Base-by-base conservation (phyloP, 306 rosid species). In the Erythrophleum fordii region DNA sequence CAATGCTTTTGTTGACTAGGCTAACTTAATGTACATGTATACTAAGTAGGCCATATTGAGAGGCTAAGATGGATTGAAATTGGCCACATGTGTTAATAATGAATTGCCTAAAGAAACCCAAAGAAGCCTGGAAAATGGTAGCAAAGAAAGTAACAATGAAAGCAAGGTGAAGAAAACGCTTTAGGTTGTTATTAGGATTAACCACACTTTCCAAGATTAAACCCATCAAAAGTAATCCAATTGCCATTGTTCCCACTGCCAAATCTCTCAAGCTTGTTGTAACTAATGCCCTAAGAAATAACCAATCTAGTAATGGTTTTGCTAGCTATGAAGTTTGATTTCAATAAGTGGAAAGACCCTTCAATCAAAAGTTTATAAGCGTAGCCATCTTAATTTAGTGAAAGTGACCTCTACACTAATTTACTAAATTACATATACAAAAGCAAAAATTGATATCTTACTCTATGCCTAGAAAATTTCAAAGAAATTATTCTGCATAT, bases 231-330 rank as follows among this genome's bases (percentile, higher is more conserved):
- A 85, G 88, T 2, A 86, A 85, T 61, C 88, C 88, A 70, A 85
- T 86, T 1, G 88, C 88, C 86, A 85, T 86, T 0, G 88, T 85
- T 5, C 88, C 88, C 78, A 85, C 88, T 8, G 88, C 88, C 76
- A 85, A 79, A 56, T 85, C 88, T 55, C 84, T 85, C 0, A 86
- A 85, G 97, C 82, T 91, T 92, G 53, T 97, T 97, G 62, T 94
- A 94, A 28, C 98, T 94, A 20, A 94, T 94, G 10, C 97, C 98
- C 83, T 94, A 97, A 16, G 98, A 97, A 60, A 94, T 94, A 5
- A 97, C 95, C 49, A 94, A 88, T 80, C 98, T 94, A 39, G 98
- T 97, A 20, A 94, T 94, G 86, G 98, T 94, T 88, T 92, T 88
- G 4, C 98, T 97, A 53, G 98, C 86, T 3, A 92, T 79, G 71